These are phyloP conservation scores for Colletotrichum costaricense DNA, from an alignment of 2,329 filamentous ascomycete species.

Conservation along the genomic window DNA sequence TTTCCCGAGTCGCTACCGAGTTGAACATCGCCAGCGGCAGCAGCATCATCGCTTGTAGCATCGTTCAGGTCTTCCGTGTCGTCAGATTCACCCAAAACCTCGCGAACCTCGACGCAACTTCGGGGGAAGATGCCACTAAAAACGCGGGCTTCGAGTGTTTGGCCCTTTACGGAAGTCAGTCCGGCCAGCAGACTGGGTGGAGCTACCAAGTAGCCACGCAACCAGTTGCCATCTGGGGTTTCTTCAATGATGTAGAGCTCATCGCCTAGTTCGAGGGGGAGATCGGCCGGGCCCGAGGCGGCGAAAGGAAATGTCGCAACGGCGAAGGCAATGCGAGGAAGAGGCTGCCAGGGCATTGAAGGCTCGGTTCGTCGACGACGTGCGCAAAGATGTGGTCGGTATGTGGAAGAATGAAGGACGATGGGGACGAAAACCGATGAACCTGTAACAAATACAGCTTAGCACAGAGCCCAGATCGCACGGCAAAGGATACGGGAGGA, in stretches of 20 bases:
- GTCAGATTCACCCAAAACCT: conserved; percentile 84
- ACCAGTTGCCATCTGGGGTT: conserved; percentile 91
- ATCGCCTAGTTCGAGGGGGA: conserved; percentile 97
- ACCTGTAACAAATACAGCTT: neutral
- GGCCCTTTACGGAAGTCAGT: conserved; percentile 88
- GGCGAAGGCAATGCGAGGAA: conserved; percentile 97
- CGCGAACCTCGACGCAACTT: conserved; percentile 93
- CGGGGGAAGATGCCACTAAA: conserved; percentile 98
- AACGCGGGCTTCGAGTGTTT: conserved; percentile 93
- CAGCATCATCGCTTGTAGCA: conserved; percentile 33
- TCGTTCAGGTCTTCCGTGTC: conserved; percentile 59
- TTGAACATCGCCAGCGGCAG: conserved; percentile 19
- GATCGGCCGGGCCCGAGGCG: conserved; percentile 86
- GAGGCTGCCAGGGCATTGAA: conserved; percentile 94
- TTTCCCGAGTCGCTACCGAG: conserved; percentile 63
- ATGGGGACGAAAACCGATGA: neutral
- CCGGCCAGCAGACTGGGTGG: conserved; percentile 93
- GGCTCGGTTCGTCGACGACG: conserved; percentile 20
- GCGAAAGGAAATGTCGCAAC: conserved; percentile 96
- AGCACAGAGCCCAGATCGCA: neutral
- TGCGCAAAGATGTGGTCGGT: conserved; percentile 9
- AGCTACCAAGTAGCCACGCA: conserved; percentile 93
- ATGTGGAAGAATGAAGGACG: neutral
- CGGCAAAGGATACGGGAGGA: neutral
- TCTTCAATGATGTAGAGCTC: conserved; percentile 99